These are phyloP conservation scores for Didymella glomerata DNA, from an alignment of 2,329 filamentous ascomycete genomes.

Conservation along the genomic window DNA sequence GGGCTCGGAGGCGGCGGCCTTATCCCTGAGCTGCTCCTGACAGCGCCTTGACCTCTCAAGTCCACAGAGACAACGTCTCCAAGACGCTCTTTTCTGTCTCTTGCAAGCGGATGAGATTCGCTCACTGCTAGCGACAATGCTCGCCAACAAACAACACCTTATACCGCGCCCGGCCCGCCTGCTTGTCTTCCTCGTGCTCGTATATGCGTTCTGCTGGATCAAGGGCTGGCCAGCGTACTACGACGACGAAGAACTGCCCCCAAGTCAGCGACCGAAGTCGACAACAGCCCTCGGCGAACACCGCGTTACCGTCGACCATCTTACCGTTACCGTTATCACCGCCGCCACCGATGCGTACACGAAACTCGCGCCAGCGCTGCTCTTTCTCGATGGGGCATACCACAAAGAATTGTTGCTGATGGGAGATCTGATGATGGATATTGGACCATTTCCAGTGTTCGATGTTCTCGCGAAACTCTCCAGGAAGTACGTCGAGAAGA, in stretches of 20 bases:
- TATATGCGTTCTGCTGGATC: constrained; percentile 45
- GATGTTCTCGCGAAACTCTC: constrained; percentile 50
- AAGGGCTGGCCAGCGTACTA: constrained; percentile 45
- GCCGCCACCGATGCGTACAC: constrained; percentile 64
- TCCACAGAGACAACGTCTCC: not conserved
- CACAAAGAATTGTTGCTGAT: constrained; percentile 50
- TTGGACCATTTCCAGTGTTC: constrained; percentile 46
- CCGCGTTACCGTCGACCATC: constrained; percentile 34
- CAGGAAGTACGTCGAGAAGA: constrained; percentile 37
- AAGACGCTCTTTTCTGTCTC: constrained; percentile 4
- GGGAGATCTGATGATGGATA: constrained; percentile 49
- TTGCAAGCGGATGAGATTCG: constrained; percentile 21
- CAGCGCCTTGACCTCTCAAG: constrained; percentile 3
- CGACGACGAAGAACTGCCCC: constrained; percentile 45
- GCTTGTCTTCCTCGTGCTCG: constrained; percentile 27
- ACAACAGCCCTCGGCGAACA: constrained; percentile 29
- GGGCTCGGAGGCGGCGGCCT: constrained; percentile 11
- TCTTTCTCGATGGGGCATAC: constrained; percentile 40
- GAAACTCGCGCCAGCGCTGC: constrained; percentile 58
- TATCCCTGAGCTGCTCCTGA: constrained; percentile 21
- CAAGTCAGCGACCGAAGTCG: constrained; percentile 28
- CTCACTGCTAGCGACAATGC: constrained; percentile 33
- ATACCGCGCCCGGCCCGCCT: constrained; percentile 38
- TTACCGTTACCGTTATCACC: constrained; percentile 65
- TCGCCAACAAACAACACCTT: constrained; percentile 30